A percentile compares a stretch with the other conserved stretches of the same genome.
Conservation (phyloP, 1,284 basidiomycete species). For the Trichosporon ovoides region DNA sequence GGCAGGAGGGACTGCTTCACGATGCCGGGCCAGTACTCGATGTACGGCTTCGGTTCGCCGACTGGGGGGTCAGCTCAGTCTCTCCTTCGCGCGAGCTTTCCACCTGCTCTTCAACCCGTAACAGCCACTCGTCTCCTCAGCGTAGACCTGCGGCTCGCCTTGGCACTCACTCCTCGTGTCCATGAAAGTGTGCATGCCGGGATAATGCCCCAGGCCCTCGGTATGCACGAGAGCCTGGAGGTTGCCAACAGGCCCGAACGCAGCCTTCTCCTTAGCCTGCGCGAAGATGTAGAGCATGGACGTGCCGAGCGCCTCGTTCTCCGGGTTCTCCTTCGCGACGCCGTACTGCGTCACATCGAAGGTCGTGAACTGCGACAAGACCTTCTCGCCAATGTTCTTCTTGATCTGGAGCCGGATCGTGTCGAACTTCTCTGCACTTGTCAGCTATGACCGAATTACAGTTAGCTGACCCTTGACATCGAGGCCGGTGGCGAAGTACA, state of each 20-base stretch:
- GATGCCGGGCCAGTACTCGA: slow-evolving; percentile 23
- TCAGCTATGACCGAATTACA: not conserved
- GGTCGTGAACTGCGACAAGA: slow-evolving; percentile 7
- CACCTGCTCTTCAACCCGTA: too few relatives aligned
- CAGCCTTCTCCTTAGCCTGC: slow-evolving; percentile 21
- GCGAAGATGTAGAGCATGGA: slow-evolving; percentile 27
- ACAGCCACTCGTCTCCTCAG: too few relatives aligned
- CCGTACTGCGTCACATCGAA: slow-evolving; percentile 28
- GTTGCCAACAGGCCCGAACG: slow-evolving; percentile 9
- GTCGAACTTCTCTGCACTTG: slow-evolving; percentile 23
- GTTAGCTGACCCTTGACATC: slow-evolving; percentile 21
- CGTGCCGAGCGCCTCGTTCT: slow-evolving; percentile 24
- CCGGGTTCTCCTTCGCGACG: slow-evolving; percentile 19
- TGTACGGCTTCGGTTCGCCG: slow-evolving; percentile 13
- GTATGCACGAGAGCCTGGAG: slow-evolving; percentile 15
- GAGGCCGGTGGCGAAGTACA: slow-evolving; percentile 22
- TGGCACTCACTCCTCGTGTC: slow-evolving; percentile 6
- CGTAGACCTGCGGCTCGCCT: too few relatives aligned
- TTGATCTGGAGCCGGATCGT: slow-evolving; percentile 24
- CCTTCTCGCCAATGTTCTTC: slow-evolving; percentile 8
- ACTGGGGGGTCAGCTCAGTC: too few relatives aligned
- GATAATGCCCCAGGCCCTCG: slow-evolving; percentile 23
- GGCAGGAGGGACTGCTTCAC: slow-evolving; percentile 11
- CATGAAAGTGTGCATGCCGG: slow-evolving; percentile 18
- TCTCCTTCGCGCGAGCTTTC: too few relatives aligned